Conservation (phyloP, 139 green algal genomes). For the Chlamydomonas incerta region DNA sequence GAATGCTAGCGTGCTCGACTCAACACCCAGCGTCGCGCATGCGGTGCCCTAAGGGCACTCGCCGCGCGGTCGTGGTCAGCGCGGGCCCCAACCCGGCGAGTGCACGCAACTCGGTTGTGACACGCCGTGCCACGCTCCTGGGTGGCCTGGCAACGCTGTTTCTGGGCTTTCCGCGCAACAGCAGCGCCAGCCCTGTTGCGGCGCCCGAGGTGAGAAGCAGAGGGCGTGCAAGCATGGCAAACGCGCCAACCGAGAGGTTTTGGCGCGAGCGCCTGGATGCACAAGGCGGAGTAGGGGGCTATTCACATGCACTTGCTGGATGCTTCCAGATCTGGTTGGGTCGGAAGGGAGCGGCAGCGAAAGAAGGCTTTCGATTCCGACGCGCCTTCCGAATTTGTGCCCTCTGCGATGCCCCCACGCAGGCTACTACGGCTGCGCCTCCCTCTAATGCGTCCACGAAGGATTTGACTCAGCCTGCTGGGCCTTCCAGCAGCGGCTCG, state of each 20-base stretch:
- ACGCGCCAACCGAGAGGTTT: too few species aligned
- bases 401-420: not conserved
- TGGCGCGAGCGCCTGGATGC: not conserved
- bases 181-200: not conserved
- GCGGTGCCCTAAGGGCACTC: too few species aligned
- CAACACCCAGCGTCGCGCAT: too few species aligned
- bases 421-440: too few species aligned
- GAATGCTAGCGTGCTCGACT: too few species aligned
- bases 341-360: not conserved
- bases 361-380: not conserved
- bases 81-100: too few species aligned
- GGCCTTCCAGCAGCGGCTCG: not conserved
- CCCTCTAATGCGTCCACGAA: not conserved
- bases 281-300: not conserved
- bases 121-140: not conserved
- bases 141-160: constrained; percentile 12
- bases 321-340: not conserved
- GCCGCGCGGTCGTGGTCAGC: too few species aligned
- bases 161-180: not conserved
- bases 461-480: not conserved
- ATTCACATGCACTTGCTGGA: not conserved
- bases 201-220: not conserved
- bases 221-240: not conserved
- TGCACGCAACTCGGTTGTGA: not conserved
- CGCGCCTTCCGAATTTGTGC: not conserved